phyloP scores from a whole-genome alignment of 1,284 basidiomycete species.

The Ganoderma sinense region DNA sequence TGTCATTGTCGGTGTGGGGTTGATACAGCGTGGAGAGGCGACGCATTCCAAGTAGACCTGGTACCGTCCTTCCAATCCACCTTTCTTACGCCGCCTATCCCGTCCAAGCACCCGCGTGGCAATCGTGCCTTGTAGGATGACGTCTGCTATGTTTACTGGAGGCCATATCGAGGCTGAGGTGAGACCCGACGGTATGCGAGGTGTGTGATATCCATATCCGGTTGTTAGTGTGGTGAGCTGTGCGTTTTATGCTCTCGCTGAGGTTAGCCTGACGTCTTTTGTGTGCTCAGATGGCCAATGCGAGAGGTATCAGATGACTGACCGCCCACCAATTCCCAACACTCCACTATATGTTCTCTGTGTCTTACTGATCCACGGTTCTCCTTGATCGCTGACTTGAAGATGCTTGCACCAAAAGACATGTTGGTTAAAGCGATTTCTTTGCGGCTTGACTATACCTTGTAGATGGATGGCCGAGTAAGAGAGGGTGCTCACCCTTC shows the following conservation, averaged over 20 bases:
- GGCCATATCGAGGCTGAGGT: neutral
- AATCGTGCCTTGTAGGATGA: neutral
- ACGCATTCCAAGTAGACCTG: constrained; percentile 31
- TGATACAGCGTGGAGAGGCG: constrained; percentile 65
- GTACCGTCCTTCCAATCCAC: constrained; percentile 19
- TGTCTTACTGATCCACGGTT: too few species aligned
- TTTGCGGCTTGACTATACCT: too few species aligned
- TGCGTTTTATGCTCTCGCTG: neutral
- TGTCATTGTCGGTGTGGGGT: constrained; percentile 76
- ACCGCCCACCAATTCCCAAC: neutral
- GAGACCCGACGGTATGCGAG: neutral
- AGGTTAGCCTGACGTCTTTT: neutral
- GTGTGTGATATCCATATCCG: neutral
- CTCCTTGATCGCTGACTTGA: neutral
- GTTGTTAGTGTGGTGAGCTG: neutral
- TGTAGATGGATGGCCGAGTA: neutral
- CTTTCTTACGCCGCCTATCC: constrained; percentile 1
- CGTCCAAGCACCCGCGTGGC: neutral
- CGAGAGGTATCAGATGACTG: neutral
- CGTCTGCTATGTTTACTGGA: neutral
- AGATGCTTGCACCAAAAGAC: neutral
- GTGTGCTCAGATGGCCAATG: neutral
- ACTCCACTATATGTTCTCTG: too few species aligned
- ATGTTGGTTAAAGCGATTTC: neutral
- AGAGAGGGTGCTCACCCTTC: neutral